Evolutionary conservation across 192 early-diverging fungal genomes (phyloP).

Genomic region (Coemansia sp.): DNA sequence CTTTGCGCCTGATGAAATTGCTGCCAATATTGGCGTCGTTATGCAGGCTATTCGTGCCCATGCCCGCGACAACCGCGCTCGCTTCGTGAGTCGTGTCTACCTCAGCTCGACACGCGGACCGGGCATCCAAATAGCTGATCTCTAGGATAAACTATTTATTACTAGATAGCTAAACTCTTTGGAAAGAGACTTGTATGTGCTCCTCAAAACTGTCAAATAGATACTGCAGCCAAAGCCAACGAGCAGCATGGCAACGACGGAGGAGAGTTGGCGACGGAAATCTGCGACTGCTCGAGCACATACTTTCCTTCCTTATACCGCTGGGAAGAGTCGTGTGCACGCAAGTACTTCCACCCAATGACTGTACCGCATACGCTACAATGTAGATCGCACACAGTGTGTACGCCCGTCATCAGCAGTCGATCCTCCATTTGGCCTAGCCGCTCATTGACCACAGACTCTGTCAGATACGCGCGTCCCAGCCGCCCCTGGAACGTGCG

Average conservation of each 20-base stretch:
- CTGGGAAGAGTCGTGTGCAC: constrained; percentile 33
- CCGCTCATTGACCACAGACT: constrained; percentile 37
- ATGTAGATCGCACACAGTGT: constrained; percentile 43
- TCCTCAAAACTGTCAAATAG: not conserved
- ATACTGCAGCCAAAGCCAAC: not conserved
- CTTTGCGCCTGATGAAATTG: constrained; percentile 35
- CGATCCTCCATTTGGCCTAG: constrained; percentile 43
- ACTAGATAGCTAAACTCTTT: not conserved
- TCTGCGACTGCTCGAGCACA: constrained; percentile 40
- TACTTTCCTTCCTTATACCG: constrained; percentile 49
- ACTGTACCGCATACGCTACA: constrained; percentile 30
- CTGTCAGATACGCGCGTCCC: constrained; percentile 40
- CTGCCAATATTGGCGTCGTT: constrained; percentile 57
- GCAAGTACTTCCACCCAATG: constrained; percentile 47
- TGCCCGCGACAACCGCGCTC: constrained; percentile 43
- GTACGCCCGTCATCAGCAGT: constrained; percentile 49
- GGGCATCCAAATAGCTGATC: constrained; percentile 60
- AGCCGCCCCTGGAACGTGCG: constrained; percentile 42
- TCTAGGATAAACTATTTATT: constrained; percentile 7
- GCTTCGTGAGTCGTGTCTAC: constrained; percentile 60
- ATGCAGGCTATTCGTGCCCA: constrained; percentile 61
- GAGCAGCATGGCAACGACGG: not conserved
- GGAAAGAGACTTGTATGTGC: not conserved
- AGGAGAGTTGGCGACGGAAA: constrained; percentile 8
- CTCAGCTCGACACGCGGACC: constrained; percentile 70